Evolutionary conservation across 495 filamentous ascomycete genomes (phyloP).

Genomic region (Chlorociboria aeruginascens): DNA sequence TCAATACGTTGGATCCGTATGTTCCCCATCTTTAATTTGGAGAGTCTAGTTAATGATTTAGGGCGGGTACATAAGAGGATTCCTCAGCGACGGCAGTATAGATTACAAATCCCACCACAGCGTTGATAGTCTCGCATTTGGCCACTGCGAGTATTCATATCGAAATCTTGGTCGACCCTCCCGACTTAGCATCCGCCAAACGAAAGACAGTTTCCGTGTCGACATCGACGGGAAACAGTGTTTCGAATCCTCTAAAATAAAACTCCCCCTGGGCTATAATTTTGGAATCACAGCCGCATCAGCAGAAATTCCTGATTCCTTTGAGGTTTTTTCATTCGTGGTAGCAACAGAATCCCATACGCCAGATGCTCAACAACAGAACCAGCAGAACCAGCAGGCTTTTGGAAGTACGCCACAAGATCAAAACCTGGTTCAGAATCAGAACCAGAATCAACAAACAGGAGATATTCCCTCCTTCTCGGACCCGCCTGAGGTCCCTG

Average conservation of each 20-base stretch:
- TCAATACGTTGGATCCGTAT: slow-evolving; percentile 65
- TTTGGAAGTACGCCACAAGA: slow-evolving; percentile 6
- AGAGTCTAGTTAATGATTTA: slow-evolving; percentile 16
- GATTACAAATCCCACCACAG: slow-evolving; percentile 70
- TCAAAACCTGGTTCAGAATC: slow-evolving; percentile 18
- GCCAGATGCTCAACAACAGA: slow-evolving; percentile 16
- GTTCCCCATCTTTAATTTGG: slow-evolving; percentile 10
- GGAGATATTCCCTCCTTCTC: slow-evolving; percentile 11
- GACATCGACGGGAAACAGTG: slow-evolving; percentile 72
- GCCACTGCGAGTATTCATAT: slow-evolving; percentile 83
- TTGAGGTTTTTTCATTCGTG: slow-evolving; percentile 82
- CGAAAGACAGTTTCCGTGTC: slow-evolving; percentile 52
- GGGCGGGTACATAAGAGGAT: slow-evolving; percentile 75
- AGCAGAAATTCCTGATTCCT: slow-evolving; percentile 84
- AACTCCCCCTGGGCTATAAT: slow-evolving; percentile 67
- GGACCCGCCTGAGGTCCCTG: slow-evolving; percentile 7
- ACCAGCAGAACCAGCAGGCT: slow-evolving; percentile 23
- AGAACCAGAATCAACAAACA: slow-evolving; percentile 20
- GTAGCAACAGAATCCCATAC: slow-evolving; percentile 38
- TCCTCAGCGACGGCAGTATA: slow-evolving; percentile 81
- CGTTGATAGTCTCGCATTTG: slow-evolving; percentile 82
- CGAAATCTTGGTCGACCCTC: slow-evolving; percentile 81
- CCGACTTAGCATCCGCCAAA: slow-evolving; percentile 60
- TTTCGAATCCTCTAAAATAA: slow-evolving; percentile 70
- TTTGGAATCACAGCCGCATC: slow-evolving; percentile 83